phyloP scores from a whole-genome alignment of 305 asterid species.

The Fraxinus paxiana region DNA sequence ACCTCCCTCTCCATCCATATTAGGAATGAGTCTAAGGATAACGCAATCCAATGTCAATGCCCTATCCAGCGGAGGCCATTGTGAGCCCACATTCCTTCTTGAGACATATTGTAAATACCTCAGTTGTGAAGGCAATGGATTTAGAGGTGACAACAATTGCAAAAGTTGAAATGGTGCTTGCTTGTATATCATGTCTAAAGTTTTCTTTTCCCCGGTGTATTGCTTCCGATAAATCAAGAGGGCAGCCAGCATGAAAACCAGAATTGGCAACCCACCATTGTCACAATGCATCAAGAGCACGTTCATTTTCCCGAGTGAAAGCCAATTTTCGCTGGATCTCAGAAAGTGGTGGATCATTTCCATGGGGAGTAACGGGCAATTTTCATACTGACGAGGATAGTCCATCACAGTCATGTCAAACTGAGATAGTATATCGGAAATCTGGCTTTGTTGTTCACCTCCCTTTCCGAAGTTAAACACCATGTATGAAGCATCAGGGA shows the following conservation, averaged over 20 bases:
- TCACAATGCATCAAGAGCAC: conserved; percentile 60
- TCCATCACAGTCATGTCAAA: conserved; percentile 44
- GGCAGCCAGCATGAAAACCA: conserved; percentile 58
- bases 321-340: conserved; percentile 54
- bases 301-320: conserved; percentile 47
- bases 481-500: conserved; percentile 54
- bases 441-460: conserved; percentile 33
- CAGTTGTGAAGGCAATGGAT: conserved; percentile 71
- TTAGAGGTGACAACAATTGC: conserved; percentile 39
- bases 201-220: conserved; percentile 49
- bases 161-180: conserved; percentile 54
- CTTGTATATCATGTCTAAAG: conserved; percentile 55
- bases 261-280: conserved; percentile 39
- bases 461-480: conserved; percentile 56
- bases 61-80: conserved; percentile 57
- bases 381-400: conserved; percentile 44
- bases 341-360: conserved; percentile 61
- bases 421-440: conserved; percentile 33
- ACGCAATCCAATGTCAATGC: conserved; percentile 51
- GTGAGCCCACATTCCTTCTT: conserved; percentile 48
- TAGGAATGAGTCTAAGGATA: conserved; percentile 47
- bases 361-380: conserved; percentile 47
- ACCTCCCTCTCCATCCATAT: conserved; percentile 49
- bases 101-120: conserved; percentile 68
- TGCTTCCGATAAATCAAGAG: conserved; percentile 46